Conservation (phyloP, 441 rosid species). For the Populus hybrid region DNA sequence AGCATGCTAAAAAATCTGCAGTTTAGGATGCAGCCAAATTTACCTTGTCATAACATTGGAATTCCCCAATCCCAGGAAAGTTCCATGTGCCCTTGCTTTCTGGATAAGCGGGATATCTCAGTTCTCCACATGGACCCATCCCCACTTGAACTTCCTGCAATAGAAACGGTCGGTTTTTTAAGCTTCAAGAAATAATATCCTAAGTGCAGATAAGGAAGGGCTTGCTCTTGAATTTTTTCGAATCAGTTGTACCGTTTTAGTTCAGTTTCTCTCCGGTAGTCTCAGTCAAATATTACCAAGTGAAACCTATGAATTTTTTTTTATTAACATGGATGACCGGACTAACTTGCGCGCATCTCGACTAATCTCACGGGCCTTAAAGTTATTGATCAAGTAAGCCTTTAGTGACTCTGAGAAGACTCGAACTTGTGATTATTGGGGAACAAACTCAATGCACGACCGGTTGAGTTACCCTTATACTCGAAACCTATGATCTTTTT, state of each 20-base stretch:
- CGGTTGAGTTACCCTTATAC: too few relatives aligned
- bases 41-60: conserved; percentile 96
- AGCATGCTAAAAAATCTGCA: background rate
- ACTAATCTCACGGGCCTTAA: too few relatives aligned
- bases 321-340: too few relatives aligned
- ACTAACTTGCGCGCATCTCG: too few relatives aligned
- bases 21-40: conserved; percentile 1
- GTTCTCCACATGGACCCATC: conserved; percentile 94
- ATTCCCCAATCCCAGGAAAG: conserved; percentile 95
- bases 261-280: background rate
- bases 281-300: background rate
- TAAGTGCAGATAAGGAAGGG: background rate
- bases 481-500: too few relatives aligned
- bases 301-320: background rate
- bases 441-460: too few relatives aligned
- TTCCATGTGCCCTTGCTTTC: conserved; percentile 93
- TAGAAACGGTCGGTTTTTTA: conserved; percentile 17
- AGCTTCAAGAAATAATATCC: background rate
- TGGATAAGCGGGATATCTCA: conserved; percentile 91
- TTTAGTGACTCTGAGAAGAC: too few relatives aligned
- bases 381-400: too few relatives aligned
- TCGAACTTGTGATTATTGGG: too few relatives aligned
- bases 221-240: background rate
- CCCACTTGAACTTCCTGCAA: conserved; percentile 96
- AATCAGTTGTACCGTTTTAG: too few relatives aligned